Evolutionary conservation across 129 eudicot genomes (phyloP), one percentile per base, ranked within the genome.

Genomic region (Kitagawia praeruptora): DNA sequence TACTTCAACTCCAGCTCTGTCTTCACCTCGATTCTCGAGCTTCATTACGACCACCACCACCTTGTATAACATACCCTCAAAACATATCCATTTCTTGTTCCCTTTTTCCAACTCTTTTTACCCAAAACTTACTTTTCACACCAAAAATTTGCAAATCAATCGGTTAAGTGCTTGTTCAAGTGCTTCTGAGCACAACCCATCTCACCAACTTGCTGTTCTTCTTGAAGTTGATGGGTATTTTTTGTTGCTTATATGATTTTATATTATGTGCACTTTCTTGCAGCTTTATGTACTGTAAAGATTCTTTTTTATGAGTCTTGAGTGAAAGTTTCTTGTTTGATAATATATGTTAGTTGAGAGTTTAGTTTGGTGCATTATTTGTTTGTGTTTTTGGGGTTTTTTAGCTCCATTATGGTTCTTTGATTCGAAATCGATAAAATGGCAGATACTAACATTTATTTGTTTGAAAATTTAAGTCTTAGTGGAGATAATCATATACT

Each of bases 181-280:
- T 21, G 58, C 72, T 56, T 70, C 78, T 80, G 75, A 74, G 23
- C 63, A 79, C 41, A 74, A 40, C 58, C 75, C 87, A 56, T 79
- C 84, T 80, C 80, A 79, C 51, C 75, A 81, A 78, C 87, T 90
- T 75, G 90, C 96, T 67, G 86, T 92, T 77, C 91, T 92, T 73
- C 90, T 92, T 79, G 93, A 92, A 90, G 96, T 92, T 74, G 96
- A 92, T 80, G 97, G 97, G 97, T 92, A 77, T 78, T 46, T 4
- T 54, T 66, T 74, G 46, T 41, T 47, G 1, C 75, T 40, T 34
- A 0, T 18, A 7, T 75, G 14, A 5, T 25, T 42, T 34, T 0
- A 73, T 9, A 8, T 42, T 11, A 11, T 10, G 0, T 23, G 28
- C 8, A 19, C 15, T 73, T 42, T 42, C 77, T 42, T 73, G 53